phyloP scores from a whole-genome alignment of 208 protist genomes.

The Crithidia sp. region DNA sequence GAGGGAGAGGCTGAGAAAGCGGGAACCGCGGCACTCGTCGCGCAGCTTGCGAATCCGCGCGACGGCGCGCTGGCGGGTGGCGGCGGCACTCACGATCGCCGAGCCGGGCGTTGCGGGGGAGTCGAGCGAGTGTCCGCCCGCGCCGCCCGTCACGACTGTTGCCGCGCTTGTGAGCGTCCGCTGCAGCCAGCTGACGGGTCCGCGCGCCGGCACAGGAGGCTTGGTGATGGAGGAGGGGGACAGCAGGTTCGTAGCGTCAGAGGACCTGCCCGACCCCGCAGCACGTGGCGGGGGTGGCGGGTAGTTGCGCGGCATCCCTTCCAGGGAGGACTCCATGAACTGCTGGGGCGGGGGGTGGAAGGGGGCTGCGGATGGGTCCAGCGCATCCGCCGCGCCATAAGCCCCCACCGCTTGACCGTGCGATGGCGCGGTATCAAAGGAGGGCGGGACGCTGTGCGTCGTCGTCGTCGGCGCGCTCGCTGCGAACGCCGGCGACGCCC shows the following conservation, averaged over 20 bases:
- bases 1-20: conserved; percentile 57
- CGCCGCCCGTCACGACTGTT: conserved; percentile 6
- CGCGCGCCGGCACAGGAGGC: neutral
- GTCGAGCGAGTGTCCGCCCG: neutral
- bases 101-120: conserved; percentile 9
- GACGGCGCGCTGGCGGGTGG: conserved; percentile 25
- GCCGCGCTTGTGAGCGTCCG: conserved; percentile 24
- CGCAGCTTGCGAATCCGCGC: conserved; percentile 37
- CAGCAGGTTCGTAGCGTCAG: too few relatives aligned
- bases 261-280: too few relatives aligned
- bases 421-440: neutral
- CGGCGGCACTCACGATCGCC: conserved; percentile 25
- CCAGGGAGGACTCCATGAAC: too few relatives aligned
- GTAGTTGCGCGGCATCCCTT: too few relatives aligned
- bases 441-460: conserved; percentile 5
- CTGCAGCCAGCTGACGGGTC: conserved; percentile 24
- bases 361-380: neutral
- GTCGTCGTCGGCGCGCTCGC: conserved; percentile 6
- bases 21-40: conserved; percentile 54
- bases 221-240: neutral
- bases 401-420: neutral
- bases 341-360: neutral
- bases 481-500: conserved; percentile 13
- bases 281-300: too few relatives aligned
- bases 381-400: neutral